Evolutionary conservation across 768 basidiomycete genomes (phyloP).

Genomic region (Russula griseocarnosa): DNA sequence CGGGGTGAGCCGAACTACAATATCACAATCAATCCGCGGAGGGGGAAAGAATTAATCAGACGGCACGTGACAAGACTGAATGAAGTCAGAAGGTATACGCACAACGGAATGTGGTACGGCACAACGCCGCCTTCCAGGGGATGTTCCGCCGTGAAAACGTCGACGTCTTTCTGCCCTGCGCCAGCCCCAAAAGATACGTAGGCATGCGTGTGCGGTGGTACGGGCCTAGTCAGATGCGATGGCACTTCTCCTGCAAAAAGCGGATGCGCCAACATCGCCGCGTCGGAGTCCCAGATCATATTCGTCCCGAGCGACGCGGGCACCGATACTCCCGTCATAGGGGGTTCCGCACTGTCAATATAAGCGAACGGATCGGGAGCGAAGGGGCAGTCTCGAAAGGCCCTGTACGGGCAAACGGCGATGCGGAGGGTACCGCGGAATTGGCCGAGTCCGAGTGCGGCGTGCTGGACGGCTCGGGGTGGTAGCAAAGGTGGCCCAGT

Average conservation of each 20-base stretch:
- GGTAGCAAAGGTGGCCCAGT: constrained; percentile 26
- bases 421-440: constrained; percentile 12
- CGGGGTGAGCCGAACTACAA: constrained; percentile 69
- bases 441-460: constrained; percentile 10
- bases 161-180: constrained; percentile 78
- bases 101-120: constrained; percentile 68
- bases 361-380: constrained; percentile 32
- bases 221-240: constrained; percentile 41
- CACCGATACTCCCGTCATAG: constrained; percentile 1
- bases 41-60: constrained; percentile 14
- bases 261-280: constrained; percentile 28
- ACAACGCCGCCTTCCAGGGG: constrained; percentile 61
- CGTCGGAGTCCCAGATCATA: constrained; percentile 8
- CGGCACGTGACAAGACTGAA: constrained; percentile 6
- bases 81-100: constrained; percentile 2
- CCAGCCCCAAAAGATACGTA: constrained; percentile 88
- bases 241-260: constrained; percentile 33
- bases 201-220: constrained; percentile 63
- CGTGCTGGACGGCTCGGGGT: constrained; percentile 16
- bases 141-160: constrained; percentile 65
- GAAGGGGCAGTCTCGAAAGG: constrained; percentile 10
- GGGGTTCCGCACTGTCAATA: constrained; percentile 18
- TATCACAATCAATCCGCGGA: neutral
- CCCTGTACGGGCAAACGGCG: constrained; percentile 1
- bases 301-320: constrained; percentile 10